Evolutionary conservation across 306 rosid species (phyloP).

Genomic region (Cicer bijugum): DNA sequence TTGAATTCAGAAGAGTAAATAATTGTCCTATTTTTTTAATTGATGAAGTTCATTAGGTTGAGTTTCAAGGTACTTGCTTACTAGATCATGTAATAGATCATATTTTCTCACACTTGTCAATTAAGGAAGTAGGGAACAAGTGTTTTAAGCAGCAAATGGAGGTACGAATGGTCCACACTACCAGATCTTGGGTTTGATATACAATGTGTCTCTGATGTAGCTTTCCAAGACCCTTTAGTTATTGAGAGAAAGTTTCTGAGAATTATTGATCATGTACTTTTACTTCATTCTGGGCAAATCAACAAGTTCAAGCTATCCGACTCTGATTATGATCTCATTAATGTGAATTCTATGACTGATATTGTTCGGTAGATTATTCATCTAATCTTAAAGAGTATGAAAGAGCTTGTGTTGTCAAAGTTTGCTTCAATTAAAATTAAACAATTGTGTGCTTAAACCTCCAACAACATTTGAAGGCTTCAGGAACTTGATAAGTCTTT

Average conservation of each 20-base stretch:
- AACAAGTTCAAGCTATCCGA: constrained; percentile 53
- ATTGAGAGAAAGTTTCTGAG: constrained; percentile 6
- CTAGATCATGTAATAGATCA: constrained; percentile 56
- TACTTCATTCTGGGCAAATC: constrained; percentile 59
- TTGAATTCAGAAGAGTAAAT: too few relatives aligned
- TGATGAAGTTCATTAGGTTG: not conserved
- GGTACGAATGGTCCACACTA: constrained; percentile 55
- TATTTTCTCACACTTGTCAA: constrained; percentile 54
- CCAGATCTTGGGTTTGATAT: constrained; percentile 59
- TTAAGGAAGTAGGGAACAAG: constrained; percentile 64
- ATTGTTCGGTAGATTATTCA: constrained; percentile 58
- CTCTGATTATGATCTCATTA: constrained; percentile 43
- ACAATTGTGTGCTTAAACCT: constrained; percentile 57
- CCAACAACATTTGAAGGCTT: constrained; percentile 55
- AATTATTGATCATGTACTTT: constrained; percentile 65
- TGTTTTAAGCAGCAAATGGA: constrained; percentile 64
- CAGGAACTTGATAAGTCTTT: constrained; percentile 62
- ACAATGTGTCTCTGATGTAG: constrained; percentile 26
- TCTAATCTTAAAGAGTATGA: constrained; percentile 47
- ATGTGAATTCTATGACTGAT: constrained; percentile 31
- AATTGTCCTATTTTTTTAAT: too few relatives aligned
- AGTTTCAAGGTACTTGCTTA: constrained; percentile 46
- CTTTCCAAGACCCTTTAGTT: constrained; percentile 38
- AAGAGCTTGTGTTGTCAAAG: constrained; percentile 59
- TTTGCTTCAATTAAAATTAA: constrained; percentile 52